phyloP scores from a whole-genome alignment of 768 basidiomycete species.

The Termitomyces sp. region DNA sequence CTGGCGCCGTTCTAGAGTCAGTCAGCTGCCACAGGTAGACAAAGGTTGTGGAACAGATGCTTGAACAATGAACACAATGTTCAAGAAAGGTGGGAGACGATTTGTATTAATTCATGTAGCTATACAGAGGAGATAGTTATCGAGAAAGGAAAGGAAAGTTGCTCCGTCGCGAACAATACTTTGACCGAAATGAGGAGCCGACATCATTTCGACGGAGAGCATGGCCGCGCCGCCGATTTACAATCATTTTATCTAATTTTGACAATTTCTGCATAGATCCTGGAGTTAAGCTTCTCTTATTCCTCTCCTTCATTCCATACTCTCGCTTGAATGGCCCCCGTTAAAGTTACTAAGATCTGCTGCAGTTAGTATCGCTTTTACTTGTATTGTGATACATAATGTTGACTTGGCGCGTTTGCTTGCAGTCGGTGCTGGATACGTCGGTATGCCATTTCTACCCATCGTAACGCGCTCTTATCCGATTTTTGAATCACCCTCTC shows the following conservation, averaged over 20 bases:
- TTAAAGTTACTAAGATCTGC: slow-evolving; percentile 78
- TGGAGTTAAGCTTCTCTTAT: neutral
- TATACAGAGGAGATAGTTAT: neutral
- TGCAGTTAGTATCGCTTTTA: slow-evolving; percentile 61
- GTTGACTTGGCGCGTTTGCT: slow-evolving; percentile 15
- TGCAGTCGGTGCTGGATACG: slow-evolving; percentile 87
- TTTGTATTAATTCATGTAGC: neutral
- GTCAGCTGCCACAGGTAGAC: too few species aligned
- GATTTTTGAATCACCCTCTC: slow-evolving; percentile 2
- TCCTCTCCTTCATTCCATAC: slow-evolving; percentile 7
- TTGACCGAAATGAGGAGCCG: neutral
- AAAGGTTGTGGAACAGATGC: neutral
- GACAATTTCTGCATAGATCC: neutral
- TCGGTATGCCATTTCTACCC: slow-evolving; percentile 53
- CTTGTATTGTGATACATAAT: neutral
- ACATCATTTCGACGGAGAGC: neutral
- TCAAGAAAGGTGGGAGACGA: neutral
- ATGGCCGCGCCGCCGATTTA: slow-evolving; percentile 2
- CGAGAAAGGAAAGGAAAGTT: slow-evolving; percentile 1
- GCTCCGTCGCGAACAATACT: neutral
- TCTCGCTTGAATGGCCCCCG: slow-evolving; percentile 41
- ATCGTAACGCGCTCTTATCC: neutral
- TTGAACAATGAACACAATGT: neutral
- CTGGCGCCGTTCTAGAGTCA: neutral
- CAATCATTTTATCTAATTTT: slow-evolving; percentile 1